Evolutionary conservation across 192 early-diverging fungal genomes (phyloP).

Genomic region (Chytriomyces confervae): DNA sequence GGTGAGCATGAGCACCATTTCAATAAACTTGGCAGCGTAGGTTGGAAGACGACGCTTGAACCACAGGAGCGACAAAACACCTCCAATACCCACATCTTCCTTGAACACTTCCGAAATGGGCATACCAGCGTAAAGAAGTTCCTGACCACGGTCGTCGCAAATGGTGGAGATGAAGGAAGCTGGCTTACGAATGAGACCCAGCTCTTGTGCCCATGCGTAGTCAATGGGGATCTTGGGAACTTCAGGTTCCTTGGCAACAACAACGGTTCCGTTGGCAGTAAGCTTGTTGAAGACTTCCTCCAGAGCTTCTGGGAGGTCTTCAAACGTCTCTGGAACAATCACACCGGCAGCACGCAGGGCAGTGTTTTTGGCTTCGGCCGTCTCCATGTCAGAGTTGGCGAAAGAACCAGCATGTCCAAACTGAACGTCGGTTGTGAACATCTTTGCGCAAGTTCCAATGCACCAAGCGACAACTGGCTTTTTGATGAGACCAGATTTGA

Average conservation of each 20-base stretch:
- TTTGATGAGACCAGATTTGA: slow-evolving; percentile 85
- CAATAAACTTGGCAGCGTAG: slow-evolving; percentile 97
- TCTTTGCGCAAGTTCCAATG: slow-evolving; percentile 98
- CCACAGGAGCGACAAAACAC: slow-evolving; percentile 95
- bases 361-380: slow-evolving; percentile 94
- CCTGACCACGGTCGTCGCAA: slow-evolving; percentile 98
- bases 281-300: slow-evolving; percentile 78
- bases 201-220: slow-evolving; percentile 98
- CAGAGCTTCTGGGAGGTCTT: slow-evolving; percentile 86
- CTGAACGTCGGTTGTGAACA: slow-evolving; percentile 98
- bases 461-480: slow-evolving; percentile 99
- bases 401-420: slow-evolving; percentile 98
- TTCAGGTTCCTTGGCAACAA: slow-evolving; percentile 83
- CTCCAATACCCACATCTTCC: slow-evolving; percentile 98
- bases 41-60: slow-evolving; percentile 96
- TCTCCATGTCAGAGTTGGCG: slow-evolving; percentile 95
- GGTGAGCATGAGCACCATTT: slow-evolving; percentile 99
- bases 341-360: slow-evolving; percentile 85
- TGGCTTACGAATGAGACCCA: slow-evolving; percentile 97
- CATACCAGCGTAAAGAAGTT: slow-evolving; percentile 98
- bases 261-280: slow-evolving; percentile 73
- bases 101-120: slow-evolving; percentile 98
- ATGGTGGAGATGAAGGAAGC: slow-evolving; percentile 98
- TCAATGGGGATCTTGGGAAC: slow-evolving; percentile 98
- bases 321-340: slow-evolving; percentile 94